phyloP scores from a whole-genome alignment of 768 basidiomycete genomes.

The Macrolepiota albuminosa region DNA sequence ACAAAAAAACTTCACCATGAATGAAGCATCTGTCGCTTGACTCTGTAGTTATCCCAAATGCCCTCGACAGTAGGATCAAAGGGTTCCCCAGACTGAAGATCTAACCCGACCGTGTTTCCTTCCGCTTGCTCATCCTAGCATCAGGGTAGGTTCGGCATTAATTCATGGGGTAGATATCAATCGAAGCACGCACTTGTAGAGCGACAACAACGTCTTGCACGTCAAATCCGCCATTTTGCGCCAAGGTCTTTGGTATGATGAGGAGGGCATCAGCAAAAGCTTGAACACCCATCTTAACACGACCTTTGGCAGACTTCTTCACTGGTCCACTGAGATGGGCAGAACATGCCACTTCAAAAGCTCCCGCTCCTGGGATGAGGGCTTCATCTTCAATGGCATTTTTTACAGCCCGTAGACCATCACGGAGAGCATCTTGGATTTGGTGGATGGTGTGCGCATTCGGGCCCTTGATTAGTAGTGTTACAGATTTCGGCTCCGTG shows the following conservation, averaged over 20 bases:
- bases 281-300: constrained; percentile 95
- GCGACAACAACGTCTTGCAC: constrained; percentile 93
- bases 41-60: constrained; percentile 98
- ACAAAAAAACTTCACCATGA: constrained; percentile 61
- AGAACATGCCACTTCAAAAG: constrained; percentile 93
- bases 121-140: constrained; percentile 87
- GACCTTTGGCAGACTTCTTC: constrained; percentile 86
- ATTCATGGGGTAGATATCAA: neutral
- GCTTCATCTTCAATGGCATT: constrained; percentile 90
- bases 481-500: constrained; percentile 91
- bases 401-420: constrained; percentile 94
- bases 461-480: constrained; percentile 95
- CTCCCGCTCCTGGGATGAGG: constrained; percentile 94
- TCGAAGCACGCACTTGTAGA: constrained; percentile 58
- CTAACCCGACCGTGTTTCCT: constrained; percentile 88
- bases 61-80: constrained; percentile 95
- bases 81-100: constrained; percentile 91
- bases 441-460: constrained; percentile 95
- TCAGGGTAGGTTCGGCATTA: neutral
- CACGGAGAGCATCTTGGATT: constrained; percentile 96
- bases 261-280: constrained; percentile 95
- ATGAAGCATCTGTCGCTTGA: constrained; percentile 98
- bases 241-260: constrained; percentile 94
- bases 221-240: constrained; percentile 94
- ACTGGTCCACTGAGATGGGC: constrained; percentile 73